These are phyloP conservation scores for Hydrangea macrophylla DNA, from an alignment of 148 eudicot genomes.

Conservation along the genomic window DNA sequence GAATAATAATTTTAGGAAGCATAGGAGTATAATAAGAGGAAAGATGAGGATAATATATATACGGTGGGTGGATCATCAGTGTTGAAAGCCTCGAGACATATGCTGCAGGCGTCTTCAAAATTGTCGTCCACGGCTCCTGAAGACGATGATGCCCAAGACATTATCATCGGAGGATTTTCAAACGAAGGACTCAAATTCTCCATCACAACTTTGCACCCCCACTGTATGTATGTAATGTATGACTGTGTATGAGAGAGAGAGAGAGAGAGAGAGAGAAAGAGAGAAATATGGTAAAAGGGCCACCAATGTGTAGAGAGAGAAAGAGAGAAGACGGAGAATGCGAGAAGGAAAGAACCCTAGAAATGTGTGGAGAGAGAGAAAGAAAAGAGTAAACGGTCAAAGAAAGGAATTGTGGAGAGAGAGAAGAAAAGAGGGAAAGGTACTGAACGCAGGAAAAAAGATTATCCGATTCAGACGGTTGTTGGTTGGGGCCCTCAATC, in stretches of 20 bases:
- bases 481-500: constrained; percentile 4
- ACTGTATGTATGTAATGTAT: neutral
- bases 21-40: too few species aligned
- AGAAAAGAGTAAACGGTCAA: constrained; percentile 15
- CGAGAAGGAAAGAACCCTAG: constrained; percentile 3
- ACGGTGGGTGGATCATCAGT: constrained; percentile 58
- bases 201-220: constrained; percentile 20
- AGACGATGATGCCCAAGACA: constrained; percentile 24
- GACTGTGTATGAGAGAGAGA: neutral
- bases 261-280: neutral
- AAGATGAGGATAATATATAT: constrained; percentile 21
- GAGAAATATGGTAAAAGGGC: neutral
- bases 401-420: constrained; percentile 7
- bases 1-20: too few species aligned
- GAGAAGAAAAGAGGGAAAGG: neutral
- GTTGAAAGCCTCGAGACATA: constrained; percentile 72
- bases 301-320: neutral
- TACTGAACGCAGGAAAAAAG: constrained; percentile 9
- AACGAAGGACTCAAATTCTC: constrained; percentile 20
- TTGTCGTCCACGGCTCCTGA: constrained; percentile 28
- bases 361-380: constrained; percentile 6
- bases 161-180: constrained; percentile 11
- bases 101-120: constrained; percentile 61
- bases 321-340: constrained; percentile 5
- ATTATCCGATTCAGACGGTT: constrained; percentile 6